phyloP scores from a whole-genome alignment of 768 basidiomycete species.

The Hericium coralloides region DNA sequence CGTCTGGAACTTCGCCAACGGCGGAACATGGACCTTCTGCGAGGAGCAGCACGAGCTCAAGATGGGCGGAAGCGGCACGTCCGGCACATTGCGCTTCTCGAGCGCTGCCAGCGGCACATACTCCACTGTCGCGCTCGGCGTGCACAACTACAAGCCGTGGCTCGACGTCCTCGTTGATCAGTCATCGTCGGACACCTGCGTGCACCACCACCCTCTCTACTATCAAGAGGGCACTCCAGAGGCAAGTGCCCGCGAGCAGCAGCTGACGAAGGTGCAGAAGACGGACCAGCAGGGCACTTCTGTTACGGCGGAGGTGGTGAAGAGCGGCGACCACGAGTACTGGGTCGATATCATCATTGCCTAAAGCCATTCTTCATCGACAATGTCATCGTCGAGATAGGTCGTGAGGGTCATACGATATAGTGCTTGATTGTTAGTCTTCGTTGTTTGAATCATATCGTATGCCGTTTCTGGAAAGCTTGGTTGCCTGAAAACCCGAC shows the following conservation, averaged over 20 bases:
- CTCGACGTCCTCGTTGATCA: not conserved
- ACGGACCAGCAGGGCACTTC: not conserved
- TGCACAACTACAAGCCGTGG: not conserved
- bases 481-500: too few relatives aligned
- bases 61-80: not conserved
- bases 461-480: too few relatives aligned
- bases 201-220: not conserved
- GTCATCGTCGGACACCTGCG: not conserved
- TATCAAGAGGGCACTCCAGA: not conserved
- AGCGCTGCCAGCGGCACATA: not conserved
- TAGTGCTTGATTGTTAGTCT: too few relatives aligned
- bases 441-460: too few relatives aligned
- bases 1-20: not conserved
- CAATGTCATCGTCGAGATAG: too few relatives aligned
- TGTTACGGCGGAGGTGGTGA: not conserved
- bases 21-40: not conserved
- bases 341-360: not conserved
- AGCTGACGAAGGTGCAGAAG: not conserved
- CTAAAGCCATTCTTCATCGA: not conserved
- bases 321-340: slow-evolving; percentile 2
- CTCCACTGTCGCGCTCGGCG: not conserved
- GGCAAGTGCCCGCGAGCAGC: not conserved
- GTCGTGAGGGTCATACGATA: too few relatives aligned
- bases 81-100: not conserved
- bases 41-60: not conserved